A percentile compares a stretch with the other conserved stretches of the same genome.
Evolutionary conservation across 73 alveolate genomes (phyloP).

Genomic region (Loxodes magnus): DNA sequence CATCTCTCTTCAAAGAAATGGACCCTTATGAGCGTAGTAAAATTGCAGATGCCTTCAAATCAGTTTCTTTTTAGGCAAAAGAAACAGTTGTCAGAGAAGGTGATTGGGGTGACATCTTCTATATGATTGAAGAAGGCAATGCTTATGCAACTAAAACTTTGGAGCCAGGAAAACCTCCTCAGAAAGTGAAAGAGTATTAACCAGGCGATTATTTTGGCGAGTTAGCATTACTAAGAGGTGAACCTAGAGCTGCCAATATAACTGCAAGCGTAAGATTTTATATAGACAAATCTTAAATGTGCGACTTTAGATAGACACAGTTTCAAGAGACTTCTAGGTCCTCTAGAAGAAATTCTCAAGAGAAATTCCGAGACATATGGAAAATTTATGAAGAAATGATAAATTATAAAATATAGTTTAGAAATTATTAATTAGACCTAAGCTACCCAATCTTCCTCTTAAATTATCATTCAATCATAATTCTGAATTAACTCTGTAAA

Average conservation of each 20-base stretch:
- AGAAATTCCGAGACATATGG: constrained; percentile 14
- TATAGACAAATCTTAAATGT: constrained; percentile 3
- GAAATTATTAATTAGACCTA: too few relatives aligned
- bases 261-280: too few relatives aligned
- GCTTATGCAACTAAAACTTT: constrained; percentile 68
- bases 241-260: constrained; percentile 53
- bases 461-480: too few relatives aligned
- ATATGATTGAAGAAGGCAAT: constrained; percentile 86
- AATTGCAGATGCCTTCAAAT: constrained; percentile 92
- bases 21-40: constrained; percentile 94
- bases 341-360: constrained; percentile 15
- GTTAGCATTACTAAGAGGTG: constrained; percentile 37
- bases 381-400: too few relatives aligned
- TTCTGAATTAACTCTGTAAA: too few relatives aligned
- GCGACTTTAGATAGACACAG: constrained; percentile 14
- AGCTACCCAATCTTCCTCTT: too few relatives aligned
- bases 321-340: constrained; percentile 28
- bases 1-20: constrained; percentile 51
- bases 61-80: constrained; percentile 40
- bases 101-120: constrained; percentile 92
- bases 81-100: constrained; percentile 71
- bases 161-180: constrained; percentile 10
- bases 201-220: constrained; percentile 66
- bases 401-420: too few relatives aligned
- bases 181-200: constrained; percentile 17